Evolutionary conservation across 192 early-diverging fungal genomes (phyloP).

Genomic region (Coemansia sp.): DNA sequence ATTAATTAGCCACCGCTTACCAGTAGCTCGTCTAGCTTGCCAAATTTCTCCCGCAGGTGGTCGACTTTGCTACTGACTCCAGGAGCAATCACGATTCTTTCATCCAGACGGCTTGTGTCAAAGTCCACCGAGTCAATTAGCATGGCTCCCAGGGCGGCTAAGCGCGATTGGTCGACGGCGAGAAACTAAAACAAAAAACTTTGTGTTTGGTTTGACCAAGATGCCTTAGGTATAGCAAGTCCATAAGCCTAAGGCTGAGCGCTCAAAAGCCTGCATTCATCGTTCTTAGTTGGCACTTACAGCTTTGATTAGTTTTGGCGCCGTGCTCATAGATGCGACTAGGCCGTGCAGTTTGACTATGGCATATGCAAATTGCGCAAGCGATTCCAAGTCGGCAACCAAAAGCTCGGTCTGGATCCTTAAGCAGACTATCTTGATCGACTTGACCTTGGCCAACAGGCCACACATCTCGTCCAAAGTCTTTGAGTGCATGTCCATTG

Average conservation of each 20-base stretch:
- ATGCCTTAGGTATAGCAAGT: background rate
- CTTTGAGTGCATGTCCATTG: background rate
- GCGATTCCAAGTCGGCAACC: conserved; percentile 26
- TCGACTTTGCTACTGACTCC: conserved; percentile 32
- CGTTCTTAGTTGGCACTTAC: conserved; percentile 9
- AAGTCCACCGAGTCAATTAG: conserved; percentile 38
- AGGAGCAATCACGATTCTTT: conserved; percentile 22
- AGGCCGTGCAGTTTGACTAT: conserved; percentile 25
- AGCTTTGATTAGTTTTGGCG: conserved; percentile 20
- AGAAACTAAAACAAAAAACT: conserved; percentile 17
- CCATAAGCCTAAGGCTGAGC: background rate
- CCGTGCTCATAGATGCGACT: conserved; percentile 8
- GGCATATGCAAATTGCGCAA: conserved; percentile 38
- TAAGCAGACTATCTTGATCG: conserved; percentile 19
- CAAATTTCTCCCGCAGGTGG: conserved; percentile 24
- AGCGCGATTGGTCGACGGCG: conserved; percentile 14
- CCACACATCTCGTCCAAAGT: conserved; percentile 11
- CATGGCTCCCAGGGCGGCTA: conserved; percentile 21
- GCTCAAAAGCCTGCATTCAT: background rate
- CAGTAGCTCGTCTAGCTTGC: conserved; percentile 17
- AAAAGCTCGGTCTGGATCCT: conserved; percentile 35
- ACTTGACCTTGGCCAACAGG: conserved; percentile 14
- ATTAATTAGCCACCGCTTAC: conserved; percentile 7
- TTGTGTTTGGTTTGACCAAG: background rate
- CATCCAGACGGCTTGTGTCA: conserved; percentile 24